Conservation (phyloP, 192 early-diverging fungal species). For the Mortierella claussenii region DNA sequence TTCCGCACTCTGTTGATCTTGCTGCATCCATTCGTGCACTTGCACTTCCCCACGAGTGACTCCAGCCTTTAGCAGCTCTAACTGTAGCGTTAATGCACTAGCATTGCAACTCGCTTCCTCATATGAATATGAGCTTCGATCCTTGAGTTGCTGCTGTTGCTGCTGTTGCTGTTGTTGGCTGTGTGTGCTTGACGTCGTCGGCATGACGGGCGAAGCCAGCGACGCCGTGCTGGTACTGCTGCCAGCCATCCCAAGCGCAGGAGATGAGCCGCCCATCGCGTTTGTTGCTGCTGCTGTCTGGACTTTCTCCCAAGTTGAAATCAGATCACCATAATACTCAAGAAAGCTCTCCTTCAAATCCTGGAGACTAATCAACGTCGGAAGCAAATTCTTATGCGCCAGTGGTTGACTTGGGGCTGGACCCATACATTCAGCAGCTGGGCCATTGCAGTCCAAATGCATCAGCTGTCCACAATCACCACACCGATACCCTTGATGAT, state of each 20-base stretch:
- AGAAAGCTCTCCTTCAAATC: conserved; percentile 48
- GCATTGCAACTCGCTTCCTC: conserved; percentile 44
- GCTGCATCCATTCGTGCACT: conserved; percentile 26
- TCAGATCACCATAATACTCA: conserved; percentile 33
- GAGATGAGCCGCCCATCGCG: too few relatives aligned
- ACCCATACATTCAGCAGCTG: conserved; percentile 3
- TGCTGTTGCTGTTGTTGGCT: not conserved
- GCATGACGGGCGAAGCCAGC: too few relatives aligned
- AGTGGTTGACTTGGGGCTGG: not conserved
- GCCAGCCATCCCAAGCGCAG: too few relatives aligned
- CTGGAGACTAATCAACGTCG: conserved; percentile 42
- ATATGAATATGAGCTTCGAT: conserved; percentile 36
- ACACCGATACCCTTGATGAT: conserved; percentile 66
- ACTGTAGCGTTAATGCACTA: conserved; percentile 24
- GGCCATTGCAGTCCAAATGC: conserved; percentile 54
- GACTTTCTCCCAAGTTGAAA: conserved; percentile 26
- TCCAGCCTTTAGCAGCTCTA: conserved; percentile 34
- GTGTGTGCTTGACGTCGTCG: too few relatives aligned
- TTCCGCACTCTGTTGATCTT: not conserved
- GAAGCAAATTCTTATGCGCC: conserved; percentile 38
- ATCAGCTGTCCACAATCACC: conserved; percentile 59
- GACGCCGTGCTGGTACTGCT: too few relatives aligned
- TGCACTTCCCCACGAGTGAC: conserved; percentile 29
- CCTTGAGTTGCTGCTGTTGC: conserved; percentile 13
- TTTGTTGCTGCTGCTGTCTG: conserved; percentile 31